Conservation (phyloP, 2,329 filamentous ascomycete species). For the Colletotrichum nymphaeae region DNA sequence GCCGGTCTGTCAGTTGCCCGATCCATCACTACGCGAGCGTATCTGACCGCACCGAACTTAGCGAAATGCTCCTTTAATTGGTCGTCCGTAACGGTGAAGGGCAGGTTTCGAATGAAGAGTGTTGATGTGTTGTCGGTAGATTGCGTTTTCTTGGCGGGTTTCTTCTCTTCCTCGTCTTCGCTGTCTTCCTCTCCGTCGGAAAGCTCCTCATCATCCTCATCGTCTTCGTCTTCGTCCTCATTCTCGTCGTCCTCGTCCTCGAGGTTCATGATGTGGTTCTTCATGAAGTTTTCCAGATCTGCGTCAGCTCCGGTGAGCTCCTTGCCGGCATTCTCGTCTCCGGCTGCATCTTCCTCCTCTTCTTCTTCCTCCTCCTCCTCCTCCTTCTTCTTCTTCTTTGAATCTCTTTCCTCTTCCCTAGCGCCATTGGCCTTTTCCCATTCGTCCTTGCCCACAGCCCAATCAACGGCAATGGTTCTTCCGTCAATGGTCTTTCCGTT, state of each 20-base stretch:
- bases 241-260: constrained; percentile 67
- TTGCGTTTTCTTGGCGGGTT: constrained; percentile 47
- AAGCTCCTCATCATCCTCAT: constrained; percentile 57
- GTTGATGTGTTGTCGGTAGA: constrained; percentile 77
- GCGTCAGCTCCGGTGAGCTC: constrained; percentile 56
- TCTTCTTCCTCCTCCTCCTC: constrained; percentile 55
- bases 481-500: constrained; percentile 94
- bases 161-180: constrained; percentile 49
- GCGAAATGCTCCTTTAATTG: constrained; percentile 85
- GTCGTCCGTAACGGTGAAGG: constrained; percentile 88
- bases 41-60: constrained; percentile 89
- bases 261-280: constrained; percentile 67
- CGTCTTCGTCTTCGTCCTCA: constrained; percentile 55
- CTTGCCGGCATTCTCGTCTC: constrained; percentile 40
- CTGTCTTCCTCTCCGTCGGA: constrained; percentile 55
- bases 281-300: constrained; percentile 66
- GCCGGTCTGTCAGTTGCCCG: constrained; percentile 85
- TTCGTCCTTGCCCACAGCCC: constrained; percentile 91
- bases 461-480: constrained; percentile 90
- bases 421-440: constrained; percentile 76
- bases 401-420: constrained; percentile 38
- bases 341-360: constrained; percentile 40
- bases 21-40: constrained; percentile 92
- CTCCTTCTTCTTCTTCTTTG: constrained; percentile 42
- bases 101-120: constrained; percentile 92